Evolutionary conservation across 2,329 filamentous ascomycete species (phyloP).

Genomic region (Cladosporium austrohemisphaericum): DNA sequence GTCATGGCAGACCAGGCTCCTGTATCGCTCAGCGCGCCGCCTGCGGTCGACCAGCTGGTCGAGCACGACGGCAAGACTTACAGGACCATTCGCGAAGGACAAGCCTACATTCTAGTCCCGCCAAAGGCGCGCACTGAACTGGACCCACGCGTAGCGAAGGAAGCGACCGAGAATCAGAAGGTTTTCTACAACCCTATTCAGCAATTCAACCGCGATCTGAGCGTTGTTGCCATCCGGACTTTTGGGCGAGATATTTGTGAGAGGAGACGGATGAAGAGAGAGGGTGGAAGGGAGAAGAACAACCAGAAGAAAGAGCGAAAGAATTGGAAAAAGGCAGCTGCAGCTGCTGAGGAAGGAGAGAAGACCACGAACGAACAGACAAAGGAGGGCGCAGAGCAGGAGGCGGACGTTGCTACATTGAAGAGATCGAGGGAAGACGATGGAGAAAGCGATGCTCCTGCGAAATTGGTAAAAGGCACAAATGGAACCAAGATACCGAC

Average conservation of each 20-base stretch:
- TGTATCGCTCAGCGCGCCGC: conserved; percentile 23
- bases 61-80: conserved; percentile 33
- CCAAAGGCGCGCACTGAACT: conserved; percentile 47
- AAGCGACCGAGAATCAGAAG: conserved; percentile 46
- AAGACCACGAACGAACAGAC: conserved; percentile 17
- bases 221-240: conserved; percentile 84
- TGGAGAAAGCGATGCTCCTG: conserved; percentile 2
- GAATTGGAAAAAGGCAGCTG: conserved; percentile 30
- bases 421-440: conserved; percentile 10
- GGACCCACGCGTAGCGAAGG: conserved; percentile 43
- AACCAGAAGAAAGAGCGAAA: conserved; percentile 33
- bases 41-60: conserved; percentile 30
- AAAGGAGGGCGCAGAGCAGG: background rate
- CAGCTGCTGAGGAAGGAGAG: conserved; percentile 12
- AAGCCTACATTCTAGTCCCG: conserved; percentile 65
- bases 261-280: conserved; percentile 26
- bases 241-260: conserved; percentile 65
- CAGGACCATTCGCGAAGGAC: conserved; percentile 62
- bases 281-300: conserved; percentile 31
- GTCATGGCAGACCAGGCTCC: conserved; percentile 13
- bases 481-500: conserved; percentile 11
- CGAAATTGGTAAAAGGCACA: conserved; percentile 13
- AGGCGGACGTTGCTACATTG: conserved; percentile 6
- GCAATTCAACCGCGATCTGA: conserved; percentile 96
- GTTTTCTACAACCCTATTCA: conserved; percentile 99